Percentiles rank a stretch among this genome's conserved stretches.
These are phyloP conservation scores for Diplodia intermedia DNA, from an alignment of 2,329 filamentous ascomycete species.

Conservation along the genomic window DNA sequence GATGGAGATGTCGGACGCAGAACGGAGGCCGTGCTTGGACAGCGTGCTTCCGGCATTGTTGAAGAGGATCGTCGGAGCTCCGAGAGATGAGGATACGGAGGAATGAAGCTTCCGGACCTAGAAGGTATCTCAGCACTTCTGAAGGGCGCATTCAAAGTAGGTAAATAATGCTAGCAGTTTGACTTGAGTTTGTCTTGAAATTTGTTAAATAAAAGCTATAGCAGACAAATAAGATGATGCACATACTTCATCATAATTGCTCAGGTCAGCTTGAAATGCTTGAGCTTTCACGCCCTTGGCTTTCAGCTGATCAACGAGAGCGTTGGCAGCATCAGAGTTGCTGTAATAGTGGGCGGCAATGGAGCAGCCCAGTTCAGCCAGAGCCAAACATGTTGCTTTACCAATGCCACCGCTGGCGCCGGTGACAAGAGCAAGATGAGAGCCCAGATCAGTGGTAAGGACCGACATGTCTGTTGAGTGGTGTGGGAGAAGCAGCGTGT, in stretches of 20 bases:
- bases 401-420: constrained; percentile 56
- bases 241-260: constrained; percentile 47
- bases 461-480: constrained; percentile 25
- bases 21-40: constrained; percentile 38
- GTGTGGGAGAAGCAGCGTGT: background rate
- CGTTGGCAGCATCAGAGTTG: constrained; percentile 41
- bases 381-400: constrained; percentile 49
- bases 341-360: constrained; percentile 55
- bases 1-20: constrained; percentile 45
- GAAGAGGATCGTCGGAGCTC: constrained; percentile 51
- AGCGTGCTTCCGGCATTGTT: constrained; percentile 48
- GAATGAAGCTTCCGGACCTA: constrained; percentile 45
- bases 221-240: background rate
- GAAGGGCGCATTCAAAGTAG: background rate
- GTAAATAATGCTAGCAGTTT: background rate
- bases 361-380: constrained; percentile 52
- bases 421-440: constrained; percentile 49
- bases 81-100: constrained; percentile 43
- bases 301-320: constrained; percentile 43
- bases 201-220: background rate
- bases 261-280: constrained; percentile 48
- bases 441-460: constrained; percentile 34
- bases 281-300: constrained; percentile 42
- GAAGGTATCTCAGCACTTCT: background rate
- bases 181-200: background rate